Base-by-base conservation (phyloP, 768 basidiomycete species). In the Russula ochroleuca region DNA sequence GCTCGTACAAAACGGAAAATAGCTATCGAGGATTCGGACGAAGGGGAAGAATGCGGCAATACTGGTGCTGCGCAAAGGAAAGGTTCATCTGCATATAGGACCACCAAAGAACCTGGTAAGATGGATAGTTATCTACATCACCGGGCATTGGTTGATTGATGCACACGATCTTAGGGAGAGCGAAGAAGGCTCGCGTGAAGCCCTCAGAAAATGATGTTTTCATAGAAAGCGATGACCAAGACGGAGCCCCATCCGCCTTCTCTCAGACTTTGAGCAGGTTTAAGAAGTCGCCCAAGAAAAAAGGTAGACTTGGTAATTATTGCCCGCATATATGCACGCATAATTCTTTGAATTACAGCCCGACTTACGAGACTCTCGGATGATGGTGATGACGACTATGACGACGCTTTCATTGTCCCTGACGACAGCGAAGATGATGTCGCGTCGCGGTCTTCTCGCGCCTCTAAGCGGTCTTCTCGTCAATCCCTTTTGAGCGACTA, bases 331-430 rank as follows among this genome's bases (percentile, higher is more conserved):
- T 49, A 52, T 47, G 33, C 5, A 15, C 21, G 23, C 14, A 52
- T 65, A 37, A 49, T 50, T n/a, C 62, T 11, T 50, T 41, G 11
- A 21, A 41, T 40, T 23, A 23, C 31, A 49, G 52, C 40, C 17
- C 58, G 47, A 60, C 85, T 82, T 72, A 51, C 76, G 73, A 23
- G 80, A 78, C 67, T 71, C 78, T 2, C 76, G 72, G 56, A 64
- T 69, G 83, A 80, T 55, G 86, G 90, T 65, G 86, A n/a, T 5
- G 35, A 35, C 11, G 45, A 23, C 21, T n/a, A 21, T 13, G 45
- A 90, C 55, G 86, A 81, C 67, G 83, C 90, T 63, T 92, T 92
- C 70, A 81, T 90, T 68, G 85, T 81, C 43, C 82, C 85, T 21
- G 84, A 84, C 49, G 79, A 78, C 2, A 86, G 86, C 31, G 72